These are phyloP conservation scores for Kwoniella sp. DNA, from an alignment of 768 basidiomycete genomes.

Conservation along the genomic window DNA sequence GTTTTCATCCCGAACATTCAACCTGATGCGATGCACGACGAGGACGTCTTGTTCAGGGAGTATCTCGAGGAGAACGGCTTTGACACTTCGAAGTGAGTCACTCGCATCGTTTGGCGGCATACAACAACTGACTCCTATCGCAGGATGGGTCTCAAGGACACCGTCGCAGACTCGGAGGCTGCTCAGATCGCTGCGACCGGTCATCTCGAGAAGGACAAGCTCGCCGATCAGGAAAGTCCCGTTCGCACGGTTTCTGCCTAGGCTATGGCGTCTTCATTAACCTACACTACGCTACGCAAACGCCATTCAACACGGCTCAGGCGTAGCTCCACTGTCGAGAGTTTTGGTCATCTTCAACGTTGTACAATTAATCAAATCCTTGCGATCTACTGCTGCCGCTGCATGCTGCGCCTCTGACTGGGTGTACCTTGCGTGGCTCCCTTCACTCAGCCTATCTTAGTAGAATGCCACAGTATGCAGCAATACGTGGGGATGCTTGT, in stretches of 20 bases:
- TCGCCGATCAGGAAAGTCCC: not conserved
- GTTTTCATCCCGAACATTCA: conserved; percentile 69
- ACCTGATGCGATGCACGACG: conserved; percentile 72
- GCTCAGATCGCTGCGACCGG: not conserved
- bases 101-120: too few relatives aligned
- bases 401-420: too few relatives aligned
- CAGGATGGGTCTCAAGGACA: conserved; percentile 21
- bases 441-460: too few relatives aligned
- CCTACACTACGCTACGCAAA: not conserved
- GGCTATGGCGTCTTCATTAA: not conserved
- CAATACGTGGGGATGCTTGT: conserved; percentile 84
- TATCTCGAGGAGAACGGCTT: conserved; percentile 76
- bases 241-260: too few relatives aligned
- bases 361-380: too few relatives aligned
- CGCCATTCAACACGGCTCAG: conserved; percentile 12
- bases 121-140: too few relatives aligned
- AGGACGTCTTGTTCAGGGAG: conserved; percentile 72
- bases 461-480: conserved; percentile 90
- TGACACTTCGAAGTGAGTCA: conserved; percentile 58
- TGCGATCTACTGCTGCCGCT: too few relatives aligned
- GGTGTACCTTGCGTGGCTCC: too few relatives aligned
- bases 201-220: conserved; percentile 3
- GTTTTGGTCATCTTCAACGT: not conserved
- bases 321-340: not conserved
- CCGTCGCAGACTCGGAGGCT: conserved; percentile 9